Base-by-base conservation (phyloP, 768 basidiomycete species). In the Suillus subaureus region DNA sequence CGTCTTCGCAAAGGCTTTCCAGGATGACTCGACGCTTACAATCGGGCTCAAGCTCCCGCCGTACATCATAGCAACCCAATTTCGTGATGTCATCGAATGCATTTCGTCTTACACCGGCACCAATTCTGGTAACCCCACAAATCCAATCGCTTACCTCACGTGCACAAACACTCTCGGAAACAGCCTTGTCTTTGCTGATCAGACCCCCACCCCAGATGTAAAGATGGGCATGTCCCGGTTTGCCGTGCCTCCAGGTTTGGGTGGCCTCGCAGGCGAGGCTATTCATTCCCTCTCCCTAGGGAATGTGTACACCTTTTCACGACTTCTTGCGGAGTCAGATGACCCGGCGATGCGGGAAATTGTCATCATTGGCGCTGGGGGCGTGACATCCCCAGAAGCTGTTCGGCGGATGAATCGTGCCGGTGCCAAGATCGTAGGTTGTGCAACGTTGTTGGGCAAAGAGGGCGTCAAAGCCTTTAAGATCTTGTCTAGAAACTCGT, bases 151-250 rank as follows among this genome's bases (percentile, higher is more conserved):
- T 13, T 95, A 92, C 77, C 72, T 94, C 70, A 90, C 90, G 15
- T 89, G 90, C 71, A 93, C 90, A 31, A 94, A 94, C 72, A 94
- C 92, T 4, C 82, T 95, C 21, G 93, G 93, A 31, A 87, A 85
- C 64, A 81, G 86, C 39, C 76, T 94, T 60, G 77, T 89, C 42
- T 91, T 91, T 69, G 70, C 81, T 1, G 87, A 89, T 26, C 87
- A 91, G 76, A 78, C 80, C 11, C 69, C 68, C 2, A 77, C 80
- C 8, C 70, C 68, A 3, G 67, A 64, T 9, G 61, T 61, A 11
- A 69, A 69, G 16, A 62, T 64, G 13, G 51, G 64, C 15, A 65
- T 56, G 58, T 58, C 58, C 6, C 26, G 6, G 6, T 90, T 85
- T 67, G 91, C 91, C 6, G 78, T 94, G 21, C 89, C 90, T 3